phyloP scores from a whole-genome alignment of 768 basidiomycete species.

The Podaxis mareebaensis region DNA sequence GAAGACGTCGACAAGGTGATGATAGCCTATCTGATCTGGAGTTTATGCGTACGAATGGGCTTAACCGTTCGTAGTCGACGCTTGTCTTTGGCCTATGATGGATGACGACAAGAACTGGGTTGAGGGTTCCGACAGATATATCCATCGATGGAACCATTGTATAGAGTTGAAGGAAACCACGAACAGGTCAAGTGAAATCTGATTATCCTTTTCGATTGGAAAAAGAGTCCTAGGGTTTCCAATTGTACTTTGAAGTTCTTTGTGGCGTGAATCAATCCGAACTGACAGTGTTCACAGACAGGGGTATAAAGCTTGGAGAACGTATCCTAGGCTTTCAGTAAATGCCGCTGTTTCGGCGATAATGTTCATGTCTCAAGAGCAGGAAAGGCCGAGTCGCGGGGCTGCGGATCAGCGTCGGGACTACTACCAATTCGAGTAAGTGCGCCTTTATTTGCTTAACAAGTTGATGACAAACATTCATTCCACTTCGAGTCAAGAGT shows the following conservation, averaged over 20 bases:
- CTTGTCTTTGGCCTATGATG: not conserved
- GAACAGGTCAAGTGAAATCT: not conserved
- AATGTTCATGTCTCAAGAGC: slow-evolving; percentile 10
- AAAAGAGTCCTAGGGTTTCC: not conserved
- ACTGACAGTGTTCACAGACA: not conserved
- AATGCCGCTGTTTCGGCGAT: not conserved
- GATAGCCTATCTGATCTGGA: not conserved
- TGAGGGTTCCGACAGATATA: slow-evolving; percentile 5
- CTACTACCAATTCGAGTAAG: slow-evolving; percentile 14
- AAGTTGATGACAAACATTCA: slow-evolving; percentile 5
- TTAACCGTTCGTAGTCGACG: not conserved
- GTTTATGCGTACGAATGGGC: not conserved
- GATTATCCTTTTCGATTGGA: not conserved
- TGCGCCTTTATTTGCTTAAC: slow-evolving; percentile 9
- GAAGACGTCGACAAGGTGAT: slow-evolving; percentile 5
- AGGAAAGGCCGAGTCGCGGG: not conserved
- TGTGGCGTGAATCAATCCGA: slow-evolving; percentile 4
- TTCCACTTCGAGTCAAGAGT: slow-evolving; percentile 8
- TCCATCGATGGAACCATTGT: slow-evolving; percentile 10
- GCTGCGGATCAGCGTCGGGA: not conserved
- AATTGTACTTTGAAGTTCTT: not conserved
- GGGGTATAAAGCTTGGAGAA: not conserved
- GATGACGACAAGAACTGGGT: slow-evolving; percentile 4
- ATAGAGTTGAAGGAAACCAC: not conserved
- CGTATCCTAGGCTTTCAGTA: not conserved